A percentile compares a stretch with the other conserved stretches of the same genome.
phyloP scores from a whole-genome alignment of 352 stramenopile genomes.

The Phytophthora fragariae region DNA sequence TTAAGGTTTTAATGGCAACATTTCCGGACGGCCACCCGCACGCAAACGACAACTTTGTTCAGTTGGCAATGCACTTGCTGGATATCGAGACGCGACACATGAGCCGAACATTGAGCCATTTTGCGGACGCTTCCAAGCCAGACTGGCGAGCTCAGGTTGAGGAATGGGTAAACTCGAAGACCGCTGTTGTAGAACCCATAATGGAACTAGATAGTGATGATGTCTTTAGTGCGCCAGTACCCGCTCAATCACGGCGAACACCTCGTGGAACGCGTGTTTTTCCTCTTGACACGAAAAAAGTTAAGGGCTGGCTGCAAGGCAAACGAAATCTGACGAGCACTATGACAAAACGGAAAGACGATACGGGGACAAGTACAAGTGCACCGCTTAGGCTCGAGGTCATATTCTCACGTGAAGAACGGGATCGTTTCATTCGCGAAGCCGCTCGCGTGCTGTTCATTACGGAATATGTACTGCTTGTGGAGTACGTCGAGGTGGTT shows the following conservation, averaged over 20 bases:
- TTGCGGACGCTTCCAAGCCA: conserved; percentile 1
- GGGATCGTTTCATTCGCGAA: conserved; percentile 27
- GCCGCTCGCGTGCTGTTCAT: conserved; percentile 36
- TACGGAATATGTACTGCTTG: conserved; percentile 44
- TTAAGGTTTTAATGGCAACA: conserved; percentile 31
- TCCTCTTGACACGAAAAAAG: not conserved
- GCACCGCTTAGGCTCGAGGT: not conserved
- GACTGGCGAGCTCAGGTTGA: not conserved
- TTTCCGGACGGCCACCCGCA: conserved; percentile 16
- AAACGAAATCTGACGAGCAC: not conserved
- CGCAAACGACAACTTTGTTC: conserved; percentile 22
- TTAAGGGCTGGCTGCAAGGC: not conserved
- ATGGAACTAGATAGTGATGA: not conserved
- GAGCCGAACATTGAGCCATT: not conserved
- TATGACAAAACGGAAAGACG: not conserved
- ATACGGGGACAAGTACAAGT: not conserved
- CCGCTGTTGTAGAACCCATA: not conserved
- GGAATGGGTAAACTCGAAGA: conserved; percentile 1
- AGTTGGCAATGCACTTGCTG: conserved; percentile 24
- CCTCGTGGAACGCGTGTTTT: not conserved
- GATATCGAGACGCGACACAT: conserved; percentile 7
- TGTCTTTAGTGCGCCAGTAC: too few relatives aligned
- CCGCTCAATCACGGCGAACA: not conserved
- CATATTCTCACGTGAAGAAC: conserved; percentile 14
- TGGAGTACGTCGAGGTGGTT: conserved; percentile 41